Evolutionary conservation across 306 rosid genomes (phyloP).

Genomic region (Urtica urens): DNA sequence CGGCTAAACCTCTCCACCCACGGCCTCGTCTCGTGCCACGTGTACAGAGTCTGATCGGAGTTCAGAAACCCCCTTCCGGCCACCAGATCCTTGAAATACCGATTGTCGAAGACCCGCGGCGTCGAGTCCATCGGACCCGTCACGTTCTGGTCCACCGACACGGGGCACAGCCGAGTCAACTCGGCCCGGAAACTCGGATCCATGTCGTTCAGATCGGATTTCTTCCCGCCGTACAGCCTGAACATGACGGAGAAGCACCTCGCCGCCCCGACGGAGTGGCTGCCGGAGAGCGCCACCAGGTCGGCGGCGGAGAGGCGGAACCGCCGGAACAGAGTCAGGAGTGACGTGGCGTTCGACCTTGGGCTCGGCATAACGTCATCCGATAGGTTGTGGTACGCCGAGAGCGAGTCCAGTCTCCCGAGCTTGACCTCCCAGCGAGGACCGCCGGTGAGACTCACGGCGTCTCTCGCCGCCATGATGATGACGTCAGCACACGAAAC

Average conservation of each 20-base stretch:
- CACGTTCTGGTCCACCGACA: constrained; percentile 49
- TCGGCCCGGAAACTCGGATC: constrained; percentile 37
- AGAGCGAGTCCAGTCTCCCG: constrained; percentile 77
- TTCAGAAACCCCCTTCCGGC: constrained; percentile 67
- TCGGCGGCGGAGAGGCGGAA: constrained; percentile 42
- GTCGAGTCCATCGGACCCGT: constrained; percentile 74
- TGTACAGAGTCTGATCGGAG: constrained; percentile 71
- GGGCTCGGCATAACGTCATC: constrained; percentile 74
- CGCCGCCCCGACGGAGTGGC: constrained; percentile 74
- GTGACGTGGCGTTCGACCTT: constrained; percentile 63
- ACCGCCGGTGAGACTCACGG: constrained; percentile 72
- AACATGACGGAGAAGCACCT: constrained; percentile 91
- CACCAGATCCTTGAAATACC: constrained; percentile 80
- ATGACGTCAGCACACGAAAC: constrained; percentile 89
- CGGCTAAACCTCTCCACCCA: constrained; percentile 37
- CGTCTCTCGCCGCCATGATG: constrained; percentile 85
- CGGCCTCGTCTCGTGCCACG: constrained; percentile 28
- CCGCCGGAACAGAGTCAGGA: constrained; percentile 42
- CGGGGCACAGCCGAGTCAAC: constrained; percentile 49
- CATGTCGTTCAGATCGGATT: constrained; percentile 60
- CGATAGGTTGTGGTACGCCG: constrained; percentile 58
- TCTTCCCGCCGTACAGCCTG: constrained; percentile 66
- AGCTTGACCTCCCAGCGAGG: constrained; percentile 72
- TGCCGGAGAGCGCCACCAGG: constrained; percentile 78
- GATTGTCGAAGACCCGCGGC: constrained; percentile 62